A percentile compares a stretch with the other conserved stretches of the same genome.
These are phyloP conservation scores for Monilinia vaccinii-corymbosi DNA, from an alignment of 2,329 filamentous ascomycete genomes.

Conservation along the genomic window DNA sequence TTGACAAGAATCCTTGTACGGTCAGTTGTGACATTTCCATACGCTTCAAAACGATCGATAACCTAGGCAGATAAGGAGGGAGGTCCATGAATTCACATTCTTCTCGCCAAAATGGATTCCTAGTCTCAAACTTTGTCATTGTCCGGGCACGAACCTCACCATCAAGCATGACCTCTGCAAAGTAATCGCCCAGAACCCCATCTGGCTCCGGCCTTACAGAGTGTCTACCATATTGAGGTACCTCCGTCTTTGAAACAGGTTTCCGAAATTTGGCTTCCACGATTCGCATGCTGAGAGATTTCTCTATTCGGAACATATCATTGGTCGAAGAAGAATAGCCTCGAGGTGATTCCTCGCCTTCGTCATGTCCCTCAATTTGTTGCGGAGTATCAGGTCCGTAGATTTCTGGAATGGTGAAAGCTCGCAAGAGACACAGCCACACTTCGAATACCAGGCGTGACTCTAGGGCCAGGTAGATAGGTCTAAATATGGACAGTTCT, in stretches of 20 bases:
- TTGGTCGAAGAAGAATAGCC: conserved; percentile 23
- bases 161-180: conserved; percentile 71
- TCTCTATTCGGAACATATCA: conserved; percentile 53
- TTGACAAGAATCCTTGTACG: conserved; percentile 24
- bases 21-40: conserved; percentile 34
- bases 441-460: conserved; percentile 89
- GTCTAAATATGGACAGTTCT: conserved; percentile 68
- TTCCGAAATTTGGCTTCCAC: conserved; percentile 50
- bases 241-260: conserved; percentile 26
- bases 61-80: conserved; percentile 56
- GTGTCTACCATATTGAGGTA: conserved; percentile 17
- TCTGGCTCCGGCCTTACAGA: conserved; percentile 34
- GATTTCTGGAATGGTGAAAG: conserved; percentile 85
- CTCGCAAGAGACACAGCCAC: conserved; percentile 86
- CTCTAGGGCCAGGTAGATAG: conserved; percentile 82
- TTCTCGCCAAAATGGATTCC: conserved; percentile 71
- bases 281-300: conserved; percentile 48
- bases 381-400: conserved; percentile 43
- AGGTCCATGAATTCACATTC: conserved; percentile 70
- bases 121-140: conserved; percentile 59
- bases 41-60: conserved; percentile 65
- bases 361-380: conserved; percentile 14
- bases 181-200: conserved; percentile 55
- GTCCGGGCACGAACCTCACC: conserved; percentile 71
- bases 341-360: conserved; percentile 7